Evolutionary conservation across 1,284 basidiomycete species (phyloP).

Genomic region (Neonothopanus nambi): DNA sequence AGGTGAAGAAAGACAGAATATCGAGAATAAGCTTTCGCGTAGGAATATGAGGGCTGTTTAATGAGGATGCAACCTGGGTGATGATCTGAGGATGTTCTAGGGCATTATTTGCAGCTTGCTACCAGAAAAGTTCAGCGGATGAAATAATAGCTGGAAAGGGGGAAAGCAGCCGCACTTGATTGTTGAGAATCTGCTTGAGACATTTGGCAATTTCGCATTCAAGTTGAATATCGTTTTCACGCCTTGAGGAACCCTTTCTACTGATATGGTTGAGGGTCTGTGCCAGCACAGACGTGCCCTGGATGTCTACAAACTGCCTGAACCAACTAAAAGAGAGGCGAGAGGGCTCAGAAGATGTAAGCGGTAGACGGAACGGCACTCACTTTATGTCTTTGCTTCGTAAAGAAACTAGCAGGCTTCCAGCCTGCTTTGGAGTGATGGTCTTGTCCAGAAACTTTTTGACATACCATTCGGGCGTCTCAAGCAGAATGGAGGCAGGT

Average conservation of each 20-base stretch:
- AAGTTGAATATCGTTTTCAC: constrained; percentile 66
- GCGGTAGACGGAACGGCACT: no score
- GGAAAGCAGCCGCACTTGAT: constrained; percentile 48
- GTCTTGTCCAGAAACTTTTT: constrained; percentile 87
- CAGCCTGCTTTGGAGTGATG: constrained; percentile 80
- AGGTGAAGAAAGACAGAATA: constrained; percentile 67
- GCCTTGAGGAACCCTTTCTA: constrained; percentile 65
- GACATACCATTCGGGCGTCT: constrained; percentile 87
- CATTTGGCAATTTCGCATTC: constrained; percentile 94
- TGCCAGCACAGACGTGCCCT: constrained; percentile 84
- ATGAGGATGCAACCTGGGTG: constrained; percentile 79
- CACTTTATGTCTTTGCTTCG: constrained; percentile 82
- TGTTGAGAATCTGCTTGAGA: constrained; percentile 84
- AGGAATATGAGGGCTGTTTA: constrained; percentile 82
- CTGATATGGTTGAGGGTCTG: constrained; percentile 79
- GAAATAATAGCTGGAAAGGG: neutral
- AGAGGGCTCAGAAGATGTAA: no score
- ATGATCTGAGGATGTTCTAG: constrained; percentile 79
- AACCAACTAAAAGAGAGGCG: constrained; percentile 66
- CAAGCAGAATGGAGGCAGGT: constrained; percentile 50
- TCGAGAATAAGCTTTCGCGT: constrained; percentile 85
- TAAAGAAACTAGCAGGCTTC: constrained; percentile 77
- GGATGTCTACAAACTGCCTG: constrained; percentile 73
- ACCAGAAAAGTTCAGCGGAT: constrained; percentile 15
- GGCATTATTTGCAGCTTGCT: constrained; percentile 80